A percentile compares a stretch with the other conserved stretches of the same genome.
These are phyloP conservation scores for Strombidium stylifer DNA, from an alignment of 73 alveolate genomes.

Conservation along the genomic window DNA sequence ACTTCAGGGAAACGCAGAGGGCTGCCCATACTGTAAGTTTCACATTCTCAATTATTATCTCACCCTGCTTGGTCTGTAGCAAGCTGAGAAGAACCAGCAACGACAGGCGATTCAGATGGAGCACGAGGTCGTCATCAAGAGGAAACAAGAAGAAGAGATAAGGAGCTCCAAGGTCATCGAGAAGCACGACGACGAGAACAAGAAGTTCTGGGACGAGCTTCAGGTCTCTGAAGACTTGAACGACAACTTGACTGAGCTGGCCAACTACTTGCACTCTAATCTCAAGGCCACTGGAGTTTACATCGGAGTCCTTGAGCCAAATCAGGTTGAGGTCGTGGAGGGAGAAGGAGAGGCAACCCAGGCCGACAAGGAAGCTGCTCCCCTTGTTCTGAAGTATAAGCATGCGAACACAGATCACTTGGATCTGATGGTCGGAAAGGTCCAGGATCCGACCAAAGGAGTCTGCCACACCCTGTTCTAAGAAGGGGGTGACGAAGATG, in stretches of 20 bases:
- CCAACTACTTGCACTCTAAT: slow-evolving; percentile 60
- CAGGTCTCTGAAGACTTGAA: slow-evolving; percentile 52
- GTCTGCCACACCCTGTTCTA: slow-evolving; percentile 82
- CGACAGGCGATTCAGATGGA: slow-evolving; percentile 13
- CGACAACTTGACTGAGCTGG: slow-evolving; percentile 56
- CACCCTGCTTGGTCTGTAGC: background rate
- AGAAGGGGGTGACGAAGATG: slow-evolving; percentile 51
- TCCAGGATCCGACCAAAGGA: slow-evolving; percentile 69
- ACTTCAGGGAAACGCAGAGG: slow-evolving; percentile 53
- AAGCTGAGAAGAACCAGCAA: background rate
- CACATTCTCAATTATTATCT: background rate
- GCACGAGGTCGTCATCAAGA: slow-evolving; percentile 1
- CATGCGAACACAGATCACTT: slow-evolving; percentile 71
- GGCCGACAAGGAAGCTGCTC: slow-evolving; percentile 73
- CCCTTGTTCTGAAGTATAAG: slow-evolving; percentile 72
- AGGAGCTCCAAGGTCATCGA: background rate
- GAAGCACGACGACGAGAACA: slow-evolving; percentile 23
- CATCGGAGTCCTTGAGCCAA: slow-evolving; percentile 78
- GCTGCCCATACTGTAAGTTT: slow-evolving; percentile 11
- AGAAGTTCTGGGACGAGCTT: slow-evolving; percentile 43
- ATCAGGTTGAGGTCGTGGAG: slow-evolving; percentile 61
- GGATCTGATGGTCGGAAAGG: slow-evolving; percentile 63
- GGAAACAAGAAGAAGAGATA: slow-evolving; percentile 21
- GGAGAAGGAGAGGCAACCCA: slow-evolving; percentile 95
- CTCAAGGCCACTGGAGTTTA: slow-evolving; percentile 92